phyloP scores from a whole-genome alignment of 345 rosid species.

The Euphorbia pulcherrima region DNA sequence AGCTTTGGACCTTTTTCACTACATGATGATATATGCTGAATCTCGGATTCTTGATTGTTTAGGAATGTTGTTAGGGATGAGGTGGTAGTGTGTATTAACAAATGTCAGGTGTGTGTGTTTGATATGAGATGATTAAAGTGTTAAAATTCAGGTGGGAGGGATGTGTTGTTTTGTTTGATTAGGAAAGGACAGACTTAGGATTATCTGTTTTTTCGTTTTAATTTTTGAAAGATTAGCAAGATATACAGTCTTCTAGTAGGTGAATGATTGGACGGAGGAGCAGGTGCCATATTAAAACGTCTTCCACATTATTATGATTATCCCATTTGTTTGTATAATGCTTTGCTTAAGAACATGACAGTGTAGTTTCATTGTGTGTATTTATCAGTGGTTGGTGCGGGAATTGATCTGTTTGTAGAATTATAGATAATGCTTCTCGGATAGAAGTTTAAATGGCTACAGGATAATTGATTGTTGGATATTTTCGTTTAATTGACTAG shows the following conservation, averaged over 20 bases:
- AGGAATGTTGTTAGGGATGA: constrained; percentile 41
- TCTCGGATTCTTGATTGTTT: constrained; percentile 24
- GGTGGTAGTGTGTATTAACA: constrained; percentile 33
- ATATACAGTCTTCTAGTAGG: neutral
- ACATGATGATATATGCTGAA: constrained; percentile 39
- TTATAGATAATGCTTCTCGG: too few species aligned
- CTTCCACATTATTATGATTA: constrained; percentile 18
- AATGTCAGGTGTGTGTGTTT: constrained; percentile 31
- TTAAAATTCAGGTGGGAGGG: constrained; percentile 21
- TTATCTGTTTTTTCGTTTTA: too few species aligned
- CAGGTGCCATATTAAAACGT: constrained; percentile 16
- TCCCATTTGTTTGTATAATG: constrained; percentile 29
- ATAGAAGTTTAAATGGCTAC: too few species aligned
- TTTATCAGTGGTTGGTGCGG: too few species aligned
- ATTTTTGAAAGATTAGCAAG: too few species aligned
- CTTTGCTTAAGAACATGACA: constrained; percentile 10
- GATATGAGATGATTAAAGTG: constrained; percentile 2
- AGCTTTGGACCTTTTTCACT: constrained; percentile 89
- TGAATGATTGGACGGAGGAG: constrained; percentile 33
- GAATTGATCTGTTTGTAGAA: too few species aligned
- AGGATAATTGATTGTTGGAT: too few species aligned
- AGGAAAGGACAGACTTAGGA: constrained; percentile 17
- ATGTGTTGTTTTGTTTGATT: constrained; percentile 17
- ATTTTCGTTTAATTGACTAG: too few species aligned
- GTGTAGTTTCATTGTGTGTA: too few species aligned